These are phyloP conservation scores for Clohesyomyces aquaticus DNA, from an alignment of 495 filamentous ascomycete species.

Conservation along the genomic window DNA sequence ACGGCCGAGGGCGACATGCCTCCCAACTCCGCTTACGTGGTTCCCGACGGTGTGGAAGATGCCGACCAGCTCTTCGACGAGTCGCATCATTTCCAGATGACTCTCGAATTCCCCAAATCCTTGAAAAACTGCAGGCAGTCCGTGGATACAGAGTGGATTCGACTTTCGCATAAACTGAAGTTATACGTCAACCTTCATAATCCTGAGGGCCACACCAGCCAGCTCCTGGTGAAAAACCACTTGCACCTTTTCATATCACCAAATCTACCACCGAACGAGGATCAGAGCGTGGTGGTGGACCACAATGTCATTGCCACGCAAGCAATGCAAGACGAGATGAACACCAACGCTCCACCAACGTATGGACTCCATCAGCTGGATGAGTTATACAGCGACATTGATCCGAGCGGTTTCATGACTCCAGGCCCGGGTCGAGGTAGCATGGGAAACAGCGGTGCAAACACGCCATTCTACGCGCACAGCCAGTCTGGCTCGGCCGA, in stretches of 20 bases:
- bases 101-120: constrained; percentile 73
- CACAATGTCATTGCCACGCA: constrained; percentile 48
- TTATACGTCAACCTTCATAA: constrained; percentile 87
- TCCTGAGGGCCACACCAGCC: constrained; percentile 89
- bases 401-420: constrained; percentile 75
- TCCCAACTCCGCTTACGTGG: constrained; percentile 52
- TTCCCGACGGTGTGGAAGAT: constrained; percentile 55
- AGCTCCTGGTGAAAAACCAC: constrained; percentile 81
- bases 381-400: constrained; percentile 83
- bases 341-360: constrained; percentile 70
- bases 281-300: constrained; percentile 67
- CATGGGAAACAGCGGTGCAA: constrained; percentile 64
- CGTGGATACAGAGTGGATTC: constrained; percentile 79
- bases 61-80: constrained; percentile 71
- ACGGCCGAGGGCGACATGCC: constrained; percentile 44
- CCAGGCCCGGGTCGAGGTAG: constrained; percentile 49
- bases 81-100: constrained; percentile 71
- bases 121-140: constrained; percentile 83
- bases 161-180: constrained; percentile 82
- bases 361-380: constrained; percentile 89
- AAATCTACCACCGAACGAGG: constrained; percentile 78
- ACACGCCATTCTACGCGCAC: constrained; percentile 74
- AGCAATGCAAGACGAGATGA: constrained; percentile 46
- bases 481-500: constrained; percentile 79
- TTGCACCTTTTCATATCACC: constrained; percentile 95